These are phyloP conservation scores for Petunia secreta DNA, from an alignment of 257 asterid genomes.

Conservation along the genomic window DNA sequence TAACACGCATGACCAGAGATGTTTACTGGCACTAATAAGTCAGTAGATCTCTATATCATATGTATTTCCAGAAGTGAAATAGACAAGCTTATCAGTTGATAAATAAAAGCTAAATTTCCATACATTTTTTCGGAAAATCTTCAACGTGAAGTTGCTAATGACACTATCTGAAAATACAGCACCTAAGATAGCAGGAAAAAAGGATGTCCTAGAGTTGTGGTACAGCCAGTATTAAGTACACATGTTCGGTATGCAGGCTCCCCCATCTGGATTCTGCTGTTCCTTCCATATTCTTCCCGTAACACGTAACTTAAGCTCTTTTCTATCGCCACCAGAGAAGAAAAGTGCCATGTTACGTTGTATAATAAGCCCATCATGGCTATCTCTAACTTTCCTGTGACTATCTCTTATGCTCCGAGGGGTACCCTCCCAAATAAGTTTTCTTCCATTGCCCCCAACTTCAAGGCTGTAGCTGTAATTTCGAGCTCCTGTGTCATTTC, in stretches of 20 bases:
- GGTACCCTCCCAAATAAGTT: conserved; percentile 61
- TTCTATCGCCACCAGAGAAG: conserved; percentile 20
- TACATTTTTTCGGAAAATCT: background rate
- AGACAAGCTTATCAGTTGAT: background rate
- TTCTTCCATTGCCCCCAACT: conserved; percentile 64
- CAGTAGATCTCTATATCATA: background rate
- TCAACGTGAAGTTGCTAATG: background rate
- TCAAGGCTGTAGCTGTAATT: conserved; percentile 53
- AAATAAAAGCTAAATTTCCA: background rate
- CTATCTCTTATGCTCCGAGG: conserved; percentile 61
- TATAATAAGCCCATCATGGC: conserved; percentile 30
- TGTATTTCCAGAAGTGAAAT: no score
- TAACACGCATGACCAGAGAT: background rate
- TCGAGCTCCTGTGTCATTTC: conserved; percentile 17
- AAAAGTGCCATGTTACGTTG: conserved; percentile 23
- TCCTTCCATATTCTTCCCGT: conserved; percentile 21
- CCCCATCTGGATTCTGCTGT: conserved; percentile 30
- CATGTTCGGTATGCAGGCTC: conserved; percentile 53
- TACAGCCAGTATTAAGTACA: conserved; percentile 30
- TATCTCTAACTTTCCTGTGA: conserved; percentile 62
- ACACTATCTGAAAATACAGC: background rate
- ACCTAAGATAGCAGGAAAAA: background rate
- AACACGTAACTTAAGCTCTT: conserved; percentile 13
- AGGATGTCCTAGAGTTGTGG: background rate
- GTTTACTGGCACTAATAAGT: background rate